Evolutionary conservation across 768 basidiomycete genomes (phyloP), one percentile per base, ranked within the genome.

Genomic region (Lactifluus pinguis): DNA sequence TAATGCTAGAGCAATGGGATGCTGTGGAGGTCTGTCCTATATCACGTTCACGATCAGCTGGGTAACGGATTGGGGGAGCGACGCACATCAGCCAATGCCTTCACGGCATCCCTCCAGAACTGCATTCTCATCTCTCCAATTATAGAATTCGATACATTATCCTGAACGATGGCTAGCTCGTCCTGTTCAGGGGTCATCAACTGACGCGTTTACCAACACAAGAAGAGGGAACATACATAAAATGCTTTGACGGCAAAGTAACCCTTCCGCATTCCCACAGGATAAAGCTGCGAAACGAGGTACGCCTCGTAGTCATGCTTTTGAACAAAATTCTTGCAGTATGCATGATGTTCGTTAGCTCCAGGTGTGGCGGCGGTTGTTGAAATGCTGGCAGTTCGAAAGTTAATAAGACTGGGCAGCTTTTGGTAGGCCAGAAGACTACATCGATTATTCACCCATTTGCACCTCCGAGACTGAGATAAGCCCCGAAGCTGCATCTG

Each of bases 71-170:
- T 36, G 11, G 52, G 11, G 38, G 34, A 48, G 17, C 71, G 4
- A 72, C 79, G 70, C 68, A 87, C 91, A 69, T 86, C 80, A 67
- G 75, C 75, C 21, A 91, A 81, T 50, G 74, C 79, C 67, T 84
- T 87, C 30, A 92, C 68, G 13, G 87, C 84, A 68, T 94, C 89
- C 66, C 83, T 81, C 91, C 91, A 94, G 70, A 92, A 93, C 69
- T 92, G 85, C 76, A 91, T 81, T 65, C 89, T 79, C 80, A 92
- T 89, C 70, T 83, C 82, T n/a, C 89, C 91, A 58, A 93, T 83
- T 42, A 80, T 76, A 39, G 81, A 69, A 60, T 86, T 87, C 17
- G 89, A 88, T 14, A 89, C 86, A 42, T 79, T 76, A 62, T 94
- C 92, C 71, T 85, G 87, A 17, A 91, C 73, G 69, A 76, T 86